phyloP scores from a whole-genome alignment of 2,329 filamentous ascomycete genomes.

The Xylariales sp. region DNA sequence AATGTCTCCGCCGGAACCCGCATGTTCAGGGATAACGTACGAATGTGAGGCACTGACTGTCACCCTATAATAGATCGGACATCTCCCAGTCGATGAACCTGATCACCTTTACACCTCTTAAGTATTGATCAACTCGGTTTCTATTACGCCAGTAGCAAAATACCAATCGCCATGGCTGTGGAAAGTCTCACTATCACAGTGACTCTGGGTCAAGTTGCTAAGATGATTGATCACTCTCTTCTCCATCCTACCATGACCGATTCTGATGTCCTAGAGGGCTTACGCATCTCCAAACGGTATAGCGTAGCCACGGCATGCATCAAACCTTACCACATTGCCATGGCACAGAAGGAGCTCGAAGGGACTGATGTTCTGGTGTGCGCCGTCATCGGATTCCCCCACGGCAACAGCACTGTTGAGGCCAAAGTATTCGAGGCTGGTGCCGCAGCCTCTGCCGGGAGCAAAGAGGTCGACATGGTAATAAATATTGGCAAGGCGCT shows the following conservation, averaged over 20 bases:
- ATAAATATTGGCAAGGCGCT: slow-evolving; percentile 57
- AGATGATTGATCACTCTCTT: slow-evolving; percentile 57
- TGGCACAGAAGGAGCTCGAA: slow-evolving; percentile 41
- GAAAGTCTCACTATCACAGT: slow-evolving; percentile 34
- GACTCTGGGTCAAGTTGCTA: slow-evolving; percentile 42
- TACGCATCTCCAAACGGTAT: slow-evolving; percentile 41
- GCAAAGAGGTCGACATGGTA: slow-evolving; percentile 56
- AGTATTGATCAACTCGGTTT: too few relatives aligned
- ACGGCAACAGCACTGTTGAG: slow-evolving; percentile 50
- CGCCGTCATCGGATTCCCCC: slow-evolving; percentile 57
- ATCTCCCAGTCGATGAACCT: too few relatives aligned
- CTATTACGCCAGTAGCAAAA: too few relatives aligned
- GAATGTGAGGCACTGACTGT: too few relatives aligned
- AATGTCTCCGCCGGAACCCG: too few relatives aligned
- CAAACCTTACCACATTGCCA: slow-evolving; percentile 51
- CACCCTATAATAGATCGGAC: too few relatives aligned
- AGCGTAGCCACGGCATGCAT: slow-evolving; percentile 53
- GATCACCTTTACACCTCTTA: too few relatives aligned
- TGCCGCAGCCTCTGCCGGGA: slow-evolving; percentile 42
- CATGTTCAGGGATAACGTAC: too few relatives aligned
- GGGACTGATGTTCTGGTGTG: slow-evolving; percentile 47
- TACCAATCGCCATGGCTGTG: too few relatives aligned
- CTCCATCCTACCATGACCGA: slow-evolving; percentile 60
- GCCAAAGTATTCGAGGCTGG: slow-evolving; percentile 51
- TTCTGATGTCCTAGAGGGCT: slow-evolving; percentile 42